A percentile compares a stretch with the other conserved stretches of the same genome.
These are phyloP conservation scores for Sphaerulina populicola DNA, from an alignment of 2,329 filamentous ascomycete genomes.

Conservation along the genomic window DNA sequence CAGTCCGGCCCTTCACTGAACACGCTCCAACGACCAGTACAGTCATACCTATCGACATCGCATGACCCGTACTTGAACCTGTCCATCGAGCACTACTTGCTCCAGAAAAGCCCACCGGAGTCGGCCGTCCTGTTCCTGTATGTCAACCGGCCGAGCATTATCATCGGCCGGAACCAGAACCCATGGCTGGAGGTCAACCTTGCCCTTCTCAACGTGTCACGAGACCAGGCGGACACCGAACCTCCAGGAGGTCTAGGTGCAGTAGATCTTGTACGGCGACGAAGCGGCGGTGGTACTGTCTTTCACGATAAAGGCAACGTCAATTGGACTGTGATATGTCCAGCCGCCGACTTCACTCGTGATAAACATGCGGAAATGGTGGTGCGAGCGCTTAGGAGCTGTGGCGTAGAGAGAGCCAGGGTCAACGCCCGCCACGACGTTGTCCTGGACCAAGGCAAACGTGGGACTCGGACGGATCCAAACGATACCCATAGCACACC, in stretches of 20 bases:
- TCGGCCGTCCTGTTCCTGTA: constrained; percentile 81
- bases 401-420: constrained; percentile 52
- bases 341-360: constrained; percentile 65
- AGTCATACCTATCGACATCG: constrained; percentile 46
- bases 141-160: constrained; percentile 74
- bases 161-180: constrained; percentile 95
- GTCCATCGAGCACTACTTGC: constrained; percentile 82
- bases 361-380: constrained; percentile 90
- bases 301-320: constrained; percentile 91
- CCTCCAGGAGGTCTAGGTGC: constrained; percentile 35
- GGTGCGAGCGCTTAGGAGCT: constrained; percentile 62
- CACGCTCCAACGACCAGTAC: constrained; percentile 29
- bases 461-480: constrained; percentile 23
- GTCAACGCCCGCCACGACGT: constrained; percentile 94
- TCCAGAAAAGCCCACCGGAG: constrained; percentile 62
- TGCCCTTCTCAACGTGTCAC: constrained; percentile 45
- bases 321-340: constrained; percentile 89
- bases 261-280: constrained; percentile 65
- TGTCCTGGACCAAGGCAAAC: constrained; percentile 54
- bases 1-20: constrained; percentile 21
- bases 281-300: constrained; percentile 84
- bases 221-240: constrained; percentile 29
- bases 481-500: constrained; percentile 40
- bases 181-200: constrained; percentile 90
- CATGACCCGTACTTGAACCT: constrained; percentile 80